Evolutionary conservation across 2,329 filamentous ascomycete species (phyloP).

Genomic region (Fusarium poae): DNA sequence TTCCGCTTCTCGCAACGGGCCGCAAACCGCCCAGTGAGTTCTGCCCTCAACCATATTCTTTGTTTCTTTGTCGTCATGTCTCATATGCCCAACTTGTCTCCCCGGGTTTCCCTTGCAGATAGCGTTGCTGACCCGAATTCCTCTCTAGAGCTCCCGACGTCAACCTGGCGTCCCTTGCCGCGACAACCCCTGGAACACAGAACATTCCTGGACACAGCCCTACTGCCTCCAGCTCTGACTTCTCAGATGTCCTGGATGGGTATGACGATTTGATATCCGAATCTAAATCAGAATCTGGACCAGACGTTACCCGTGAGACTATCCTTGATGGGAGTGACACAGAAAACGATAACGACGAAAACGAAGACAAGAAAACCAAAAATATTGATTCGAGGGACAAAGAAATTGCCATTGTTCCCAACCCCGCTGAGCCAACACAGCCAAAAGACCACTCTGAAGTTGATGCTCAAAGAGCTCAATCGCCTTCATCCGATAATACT

Average conservation of each 20-base stretch:
- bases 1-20: conserved; percentile 38
- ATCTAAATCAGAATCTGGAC: conserved; percentile 45
- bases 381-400: conserved; percentile 44
- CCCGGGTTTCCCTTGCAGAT: conserved; percentile 22
- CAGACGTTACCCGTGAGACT: conserved; percentile 47
- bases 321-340: conserved; percentile 43
- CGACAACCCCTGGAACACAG: conserved; percentile 49
- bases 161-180: conserved; percentile 45
- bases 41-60: conserved; percentile 6
- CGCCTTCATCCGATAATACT: conserved; percentile 52
- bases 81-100: conserved; percentile 11
- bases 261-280: conserved; percentile 60
- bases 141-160: conserved; percentile 44
- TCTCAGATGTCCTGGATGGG: conserved; percentile 59
- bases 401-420: conserved; percentile 25
- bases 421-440: conserved; percentile 29
- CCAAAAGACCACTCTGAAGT: conserved; percentile 18
- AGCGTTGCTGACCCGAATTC: conserved; percentile 49
- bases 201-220: conserved; percentile 59
- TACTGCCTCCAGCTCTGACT: conserved; percentile 59
- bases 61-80: conserved; percentile 25
- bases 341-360: conserved; percentile 46
- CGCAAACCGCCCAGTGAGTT: conserved; percentile 49
- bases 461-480: conserved; percentile 49
- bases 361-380: conserved; percentile 46